phyloP scores from a whole-genome alignment of 306 rosid genomes.

The Rosa multiflora region DNA sequence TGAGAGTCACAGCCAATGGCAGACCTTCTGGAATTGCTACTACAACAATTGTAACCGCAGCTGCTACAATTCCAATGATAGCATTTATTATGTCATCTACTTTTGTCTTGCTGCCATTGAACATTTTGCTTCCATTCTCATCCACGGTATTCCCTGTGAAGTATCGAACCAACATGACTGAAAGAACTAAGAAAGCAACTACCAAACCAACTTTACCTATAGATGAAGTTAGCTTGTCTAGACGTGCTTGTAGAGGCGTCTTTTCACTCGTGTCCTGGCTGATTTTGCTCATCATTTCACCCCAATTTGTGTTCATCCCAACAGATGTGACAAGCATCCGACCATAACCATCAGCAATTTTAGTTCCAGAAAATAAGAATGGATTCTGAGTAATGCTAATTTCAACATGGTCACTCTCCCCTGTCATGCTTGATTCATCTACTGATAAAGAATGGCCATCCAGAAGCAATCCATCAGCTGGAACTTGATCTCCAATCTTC shows the following conservation, averaged over 20 bases:
- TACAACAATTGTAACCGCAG: constrained; percentile 44
- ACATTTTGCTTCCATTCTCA: constrained; percentile 33
- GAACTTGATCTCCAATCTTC: constrained; percentile 24
- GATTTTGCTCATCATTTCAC: constrained; percentile 46
- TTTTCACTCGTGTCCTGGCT: constrained; percentile 21
- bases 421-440: constrained; percentile 57
- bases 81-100: constrained; percentile 31
- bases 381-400: constrained; percentile 24
- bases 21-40: constrained; percentile 56
- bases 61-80: constrained; percentile 32
- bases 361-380: constrained; percentile 42
- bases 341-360: constrained; percentile 45
- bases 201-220: constrained; percentile 44
- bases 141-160: constrained; percentile 39
- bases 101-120: constrained; percentile 28
- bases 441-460: constrained; percentile 39
- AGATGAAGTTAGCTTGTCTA: constrained; percentile 36
- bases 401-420: constrained; percentile 43
- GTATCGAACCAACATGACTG: constrained; percentile 28
- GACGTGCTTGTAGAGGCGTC: constrained; percentile 40
- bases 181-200: constrained; percentile 30
- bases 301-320: constrained; percentile 50
- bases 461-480: constrained; percentile 47
- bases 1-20: constrained; percentile 10
- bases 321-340: constrained; percentile 49